phyloP scores from a whole-genome alignment of 352 stramenopile genomes.

The Globisporangium apiculatum region DNA sequence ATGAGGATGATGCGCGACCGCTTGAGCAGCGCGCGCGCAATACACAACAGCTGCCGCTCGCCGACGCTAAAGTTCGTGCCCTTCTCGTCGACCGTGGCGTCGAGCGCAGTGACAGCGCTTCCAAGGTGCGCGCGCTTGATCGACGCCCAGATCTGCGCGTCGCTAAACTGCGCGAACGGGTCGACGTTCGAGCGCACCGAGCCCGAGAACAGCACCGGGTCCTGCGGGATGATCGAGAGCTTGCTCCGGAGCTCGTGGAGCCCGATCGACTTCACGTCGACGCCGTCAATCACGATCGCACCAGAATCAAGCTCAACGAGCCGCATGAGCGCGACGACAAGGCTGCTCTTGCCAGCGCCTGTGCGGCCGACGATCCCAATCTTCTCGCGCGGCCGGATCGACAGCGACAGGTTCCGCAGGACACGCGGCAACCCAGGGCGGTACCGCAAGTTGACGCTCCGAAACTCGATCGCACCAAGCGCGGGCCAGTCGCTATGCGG shows the following conservation, averaged over 20 bases:
- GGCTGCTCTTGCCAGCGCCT: conserved; percentile 68
- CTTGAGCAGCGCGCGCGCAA: conserved; percentile 91
- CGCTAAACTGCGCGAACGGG: conserved; percentile 85
- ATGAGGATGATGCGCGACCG: conserved; percentile 93
- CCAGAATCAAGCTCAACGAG: conserved; percentile 67
- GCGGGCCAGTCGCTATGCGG: conserved; percentile 56
- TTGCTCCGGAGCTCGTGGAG: conserved; percentile 45
- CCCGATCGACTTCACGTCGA: conserved; percentile 42
- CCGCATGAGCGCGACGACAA: conserved; percentile 80
- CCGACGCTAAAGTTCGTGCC: conserved; percentile 95
- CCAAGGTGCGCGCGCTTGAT: conserved; percentile 76
- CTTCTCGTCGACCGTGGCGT: conserved; percentile 73
- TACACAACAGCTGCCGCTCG: conserved; percentile 94
- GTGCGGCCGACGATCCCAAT: conserved; percentile 57
- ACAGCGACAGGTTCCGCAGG: conserved; percentile 44
- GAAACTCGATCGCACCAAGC: conserved; percentile 63
- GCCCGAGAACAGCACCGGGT: conserved; percentile 94
- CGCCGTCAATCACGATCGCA: conserved; percentile 48
- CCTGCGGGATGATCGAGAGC: conserved; percentile 90
- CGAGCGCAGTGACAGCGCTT: conserved; percentile 35
- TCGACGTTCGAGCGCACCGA: conserved; percentile 72
- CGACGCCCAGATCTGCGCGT: conserved; percentile 85
- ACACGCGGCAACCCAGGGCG: conserved; percentile 38
- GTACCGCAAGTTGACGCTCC: conserved; percentile 83
- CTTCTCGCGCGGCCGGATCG: conserved; percentile 67